Conservation (phyloP, 1,284 basidiomycete species). For the Singerocomus inundabilis region DNA sequence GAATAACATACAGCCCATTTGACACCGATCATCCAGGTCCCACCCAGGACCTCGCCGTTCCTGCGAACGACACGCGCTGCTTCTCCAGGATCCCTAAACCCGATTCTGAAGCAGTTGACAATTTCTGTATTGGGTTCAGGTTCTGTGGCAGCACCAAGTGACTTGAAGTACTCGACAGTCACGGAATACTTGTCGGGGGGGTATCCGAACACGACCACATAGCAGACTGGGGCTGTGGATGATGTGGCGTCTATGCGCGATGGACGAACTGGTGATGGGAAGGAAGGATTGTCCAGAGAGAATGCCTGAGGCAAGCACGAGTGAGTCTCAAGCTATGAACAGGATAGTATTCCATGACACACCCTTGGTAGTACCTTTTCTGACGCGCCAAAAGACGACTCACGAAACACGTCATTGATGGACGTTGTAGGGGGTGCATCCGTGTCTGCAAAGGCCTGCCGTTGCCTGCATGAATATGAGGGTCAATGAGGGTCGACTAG, state of each 20-base stretch:
- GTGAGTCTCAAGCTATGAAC: neutral
- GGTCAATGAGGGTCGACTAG: neutral
- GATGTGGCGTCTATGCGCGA: constrained; percentile 34
- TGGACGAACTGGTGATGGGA: constrained; percentile 28
- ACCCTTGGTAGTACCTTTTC: constrained; percentile 33
- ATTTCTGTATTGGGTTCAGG: constrained; percentile 62
- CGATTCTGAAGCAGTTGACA: constrained; percentile 69
- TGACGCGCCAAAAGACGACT: constrained; percentile 35
- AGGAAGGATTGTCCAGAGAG: constrained; percentile 22
- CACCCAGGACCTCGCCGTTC: constrained; percentile 73
- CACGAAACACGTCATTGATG: constrained; percentile 67
- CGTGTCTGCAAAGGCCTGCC: constrained; percentile 62
- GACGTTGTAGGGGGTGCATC: constrained; percentile 72
- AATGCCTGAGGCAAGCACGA: constrained; percentile 14
- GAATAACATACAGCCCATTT: constrained; percentile 68
- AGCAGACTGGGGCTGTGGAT: constrained; percentile 38
- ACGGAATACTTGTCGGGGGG: constrained; percentile 68
- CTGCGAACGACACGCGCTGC: constrained; percentile 73
- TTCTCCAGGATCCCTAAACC: constrained; percentile 65
- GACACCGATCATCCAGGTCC: constrained; percentile 77
- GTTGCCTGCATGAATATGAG: constrained; percentile 41
- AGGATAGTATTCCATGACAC: constrained; percentile 17
- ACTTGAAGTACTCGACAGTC: constrained; percentile 69
- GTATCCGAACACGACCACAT: constrained; percentile 74
- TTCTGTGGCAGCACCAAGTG: constrained; percentile 63